Evolutionary conservation across 345 rosid genomes (phyloP).

Genomic region (Gossypioides kirkii): DNA sequence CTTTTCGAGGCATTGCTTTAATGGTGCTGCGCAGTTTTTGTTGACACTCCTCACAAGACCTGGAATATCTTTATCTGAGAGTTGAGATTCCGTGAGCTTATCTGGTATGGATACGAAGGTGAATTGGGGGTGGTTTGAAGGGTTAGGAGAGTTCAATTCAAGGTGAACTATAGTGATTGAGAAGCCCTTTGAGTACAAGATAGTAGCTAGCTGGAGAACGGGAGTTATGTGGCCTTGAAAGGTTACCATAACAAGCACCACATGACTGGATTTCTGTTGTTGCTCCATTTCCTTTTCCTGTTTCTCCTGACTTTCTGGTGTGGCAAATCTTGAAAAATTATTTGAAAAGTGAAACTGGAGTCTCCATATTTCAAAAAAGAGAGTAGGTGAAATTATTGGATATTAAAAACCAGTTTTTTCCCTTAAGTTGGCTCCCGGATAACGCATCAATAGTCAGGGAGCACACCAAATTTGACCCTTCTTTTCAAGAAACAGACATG

Average conservation of each 20-base stretch:
- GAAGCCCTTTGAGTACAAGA: conserved; percentile 33
- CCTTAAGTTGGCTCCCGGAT: neutral
- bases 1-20: neutral
- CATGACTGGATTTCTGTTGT: neutral
- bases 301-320: neutral
- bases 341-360: neutral
- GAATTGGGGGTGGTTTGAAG: neutral
- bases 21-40: conserved; percentile 1
- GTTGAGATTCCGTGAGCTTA: neutral
- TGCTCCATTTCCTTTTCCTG: neutral
- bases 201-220: conserved; percentile 40
- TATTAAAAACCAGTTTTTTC: neutral
- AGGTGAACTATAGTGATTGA: conserved; percentile 28
- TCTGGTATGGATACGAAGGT: neutral
- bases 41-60: neutral
- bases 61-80: neutral
- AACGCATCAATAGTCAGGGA: too few species aligned
- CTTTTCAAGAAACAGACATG: too few species aligned
- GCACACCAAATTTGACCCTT: neutral
- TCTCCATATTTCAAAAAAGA: neutral
- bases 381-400: neutral
- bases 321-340: neutral
- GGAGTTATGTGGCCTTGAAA: conserved; percentile 45
- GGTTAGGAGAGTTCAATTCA: neutral
- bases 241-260: conserved; percentile 36